A percentile compares a stretch with the other conserved stretches of the same genome.
Conservation (phyloP, 257 asterid species). For the Misopates orontium region DNA sequence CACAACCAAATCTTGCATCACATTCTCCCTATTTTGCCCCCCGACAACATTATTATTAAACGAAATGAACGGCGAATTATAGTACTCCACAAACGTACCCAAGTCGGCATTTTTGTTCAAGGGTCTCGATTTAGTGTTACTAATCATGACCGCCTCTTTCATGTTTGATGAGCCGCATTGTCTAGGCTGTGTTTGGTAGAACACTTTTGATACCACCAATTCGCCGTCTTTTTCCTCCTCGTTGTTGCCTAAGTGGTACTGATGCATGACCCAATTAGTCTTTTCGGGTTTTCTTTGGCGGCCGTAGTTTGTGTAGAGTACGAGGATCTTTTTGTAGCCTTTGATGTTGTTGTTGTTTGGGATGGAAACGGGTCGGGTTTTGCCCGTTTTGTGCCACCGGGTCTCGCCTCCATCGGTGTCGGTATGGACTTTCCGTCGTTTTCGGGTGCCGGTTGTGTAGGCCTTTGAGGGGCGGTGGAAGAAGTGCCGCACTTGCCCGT, state of each 20-base stretch:
- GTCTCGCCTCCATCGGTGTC: conserved; percentile 82
- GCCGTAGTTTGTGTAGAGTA: conserved; percentile 89
- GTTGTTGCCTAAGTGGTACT: conserved; percentile 75
- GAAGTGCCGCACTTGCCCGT: conserved; percentile 92
- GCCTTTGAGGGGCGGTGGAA: conserved; percentile 94
- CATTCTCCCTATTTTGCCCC: conserved; percentile 28
- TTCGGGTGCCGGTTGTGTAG: conserved; percentile 90
- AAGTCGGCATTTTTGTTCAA: neutral
- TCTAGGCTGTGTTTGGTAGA: conserved; percentile 93
- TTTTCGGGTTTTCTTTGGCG: conserved; percentile 85
- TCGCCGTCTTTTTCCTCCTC: conserved; percentile 94
- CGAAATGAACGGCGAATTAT: conserved; percentile 35
- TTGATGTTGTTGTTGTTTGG: conserved; percentile 31
- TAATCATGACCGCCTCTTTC: conserved; percentile 26
- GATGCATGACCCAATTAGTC: conserved; percentile 96
- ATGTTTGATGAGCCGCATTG: conserved; percentile 56
- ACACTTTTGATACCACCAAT: conserved; percentile 84
- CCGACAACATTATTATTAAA: conserved; percentile 31
- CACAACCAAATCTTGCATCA: conserved; percentile 51
- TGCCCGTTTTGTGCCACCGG: conserved; percentile 95
- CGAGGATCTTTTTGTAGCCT: conserved; percentile 87
- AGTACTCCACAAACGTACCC: conserved; percentile 42
- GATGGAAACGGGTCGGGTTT: conserved; percentile 59
- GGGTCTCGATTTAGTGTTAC: conserved; percentile 12
- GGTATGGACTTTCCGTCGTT: conserved; percentile 78